phyloP scores from a whole-genome alignment of 495 filamentous ascomycete species.

The Melanomma pulvis-pyrius region DNA sequence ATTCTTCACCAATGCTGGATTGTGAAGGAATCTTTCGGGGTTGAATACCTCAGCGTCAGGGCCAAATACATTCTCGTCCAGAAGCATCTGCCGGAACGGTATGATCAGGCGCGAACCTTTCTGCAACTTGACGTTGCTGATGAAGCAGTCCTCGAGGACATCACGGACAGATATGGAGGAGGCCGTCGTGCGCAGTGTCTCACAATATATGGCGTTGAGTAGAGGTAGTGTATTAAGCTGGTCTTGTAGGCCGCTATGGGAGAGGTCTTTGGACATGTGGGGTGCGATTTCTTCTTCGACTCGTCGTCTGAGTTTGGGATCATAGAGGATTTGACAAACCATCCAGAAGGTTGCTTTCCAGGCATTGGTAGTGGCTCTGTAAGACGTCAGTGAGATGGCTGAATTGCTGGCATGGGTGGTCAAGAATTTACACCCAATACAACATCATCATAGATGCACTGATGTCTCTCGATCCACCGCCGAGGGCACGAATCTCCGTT shows the following conservation, averaged over 20 bases:
- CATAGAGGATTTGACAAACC: slow-evolving; percentile 36
- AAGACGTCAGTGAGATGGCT: slow-evolving; percentile 25
- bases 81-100: slow-evolving; percentile 43
- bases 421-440: not conserved
- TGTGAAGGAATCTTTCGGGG: slow-evolving; percentile 25
- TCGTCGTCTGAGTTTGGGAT: not conserved
- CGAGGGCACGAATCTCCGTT: not conserved
- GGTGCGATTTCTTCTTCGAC: not conserved
- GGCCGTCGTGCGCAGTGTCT: not conserved
- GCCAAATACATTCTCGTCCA: slow-evolving; percentile 13
- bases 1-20: slow-evolving; percentile 16
- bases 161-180: not conserved
- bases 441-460: not conserved
- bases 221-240: not conserved
- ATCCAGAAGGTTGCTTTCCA: slow-evolving; percentile 42
- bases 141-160: slow-evolving; percentile 8
- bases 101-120: slow-evolving; percentile 41
- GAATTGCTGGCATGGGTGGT: not conserved
- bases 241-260: not conserved
- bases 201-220: not conserved
- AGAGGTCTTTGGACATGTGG: not conserved
- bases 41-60: not conserved
- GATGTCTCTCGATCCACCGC: not conserved
- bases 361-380: slow-evolving; percentile 37
- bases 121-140: slow-evolving; percentile 36